Evolutionary conservation across 306 rosid genomes (phyloP).

Genomic region (Senna siamea): DNA sequence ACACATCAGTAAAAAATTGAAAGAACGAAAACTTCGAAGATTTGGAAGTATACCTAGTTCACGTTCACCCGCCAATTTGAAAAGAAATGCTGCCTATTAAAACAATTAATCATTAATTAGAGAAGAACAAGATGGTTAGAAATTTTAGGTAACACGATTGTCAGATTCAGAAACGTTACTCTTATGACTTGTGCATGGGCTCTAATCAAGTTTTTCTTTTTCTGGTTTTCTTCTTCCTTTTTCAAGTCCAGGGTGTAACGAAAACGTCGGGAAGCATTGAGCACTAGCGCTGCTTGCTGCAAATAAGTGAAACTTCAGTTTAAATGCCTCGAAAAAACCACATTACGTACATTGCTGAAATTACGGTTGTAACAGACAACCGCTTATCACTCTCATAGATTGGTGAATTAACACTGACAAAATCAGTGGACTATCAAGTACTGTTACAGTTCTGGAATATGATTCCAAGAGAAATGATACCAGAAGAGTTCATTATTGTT

Average conservation of each 20-base stretch:
- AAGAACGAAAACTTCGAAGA: not conserved
- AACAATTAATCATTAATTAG: slow-evolving; percentile 51
- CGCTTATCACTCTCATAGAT: not conserved
- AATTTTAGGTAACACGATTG: slow-evolving; percentile 1
- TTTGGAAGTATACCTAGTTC: slow-evolving; percentile 59
- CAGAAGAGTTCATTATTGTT: not conserved
- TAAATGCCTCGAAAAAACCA: slow-evolving; percentile 37
- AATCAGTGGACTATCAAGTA: slow-evolving; percentile 8
- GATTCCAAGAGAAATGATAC: slow-evolving; percentile 11
- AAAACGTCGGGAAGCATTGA: slow-evolving; percentile 94
- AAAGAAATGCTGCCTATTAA: slow-evolving; percentile 86
- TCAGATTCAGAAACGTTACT: slow-evolving; percentile 54
- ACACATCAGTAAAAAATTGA: not conserved
- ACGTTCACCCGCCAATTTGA: slow-evolving; percentile 89
- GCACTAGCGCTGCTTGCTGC: slow-evolving; percentile 97
- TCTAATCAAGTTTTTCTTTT: slow-evolving; percentile 81
- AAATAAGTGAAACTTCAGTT: slow-evolving; percentile 46
- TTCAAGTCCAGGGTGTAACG: slow-evolving; percentile 90
- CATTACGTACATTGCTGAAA: slow-evolving; percentile 18
- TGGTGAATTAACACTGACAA: slow-evolving; percentile 14
- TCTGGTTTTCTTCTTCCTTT: slow-evolving; percentile 74
- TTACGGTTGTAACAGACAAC: slow-evolving; percentile 12
- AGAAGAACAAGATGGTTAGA: not conserved
- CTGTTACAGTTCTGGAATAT: not conserved
- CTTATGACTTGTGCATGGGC: slow-evolving; percentile 98